Evolutionary conservation across 768 basidiomycete genomes (phyloP).

Genomic region (Termitomyces sp.): DNA sequence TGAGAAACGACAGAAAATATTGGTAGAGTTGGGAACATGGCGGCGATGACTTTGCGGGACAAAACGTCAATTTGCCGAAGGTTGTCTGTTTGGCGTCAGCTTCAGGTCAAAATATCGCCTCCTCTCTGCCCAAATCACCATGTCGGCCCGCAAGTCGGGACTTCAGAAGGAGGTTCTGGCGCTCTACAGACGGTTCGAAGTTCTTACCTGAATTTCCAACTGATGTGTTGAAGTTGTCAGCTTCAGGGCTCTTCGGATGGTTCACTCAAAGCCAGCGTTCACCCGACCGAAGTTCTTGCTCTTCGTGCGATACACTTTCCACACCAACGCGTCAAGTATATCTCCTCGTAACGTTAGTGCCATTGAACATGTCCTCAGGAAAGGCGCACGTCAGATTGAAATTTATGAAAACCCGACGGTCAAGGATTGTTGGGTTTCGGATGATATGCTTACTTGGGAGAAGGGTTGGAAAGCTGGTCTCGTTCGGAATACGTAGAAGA

Average conservation of each 20-base stretch:
- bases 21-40: constrained; percentile 24
- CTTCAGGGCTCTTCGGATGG: constrained; percentile 70
- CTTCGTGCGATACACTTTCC: constrained; percentile 67
- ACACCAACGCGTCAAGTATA: constrained; percentile 50
- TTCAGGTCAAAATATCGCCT: constrained; percentile 4
- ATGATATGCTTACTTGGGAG: constrained; percentile 66
- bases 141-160: constrained; percentile 31
- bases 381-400: constrained; percentile 61
- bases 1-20: constrained; percentile 41
- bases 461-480: constrained; percentile 17
- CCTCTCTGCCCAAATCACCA: constrained; percentile 8
- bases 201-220: background rate
- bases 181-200: constrained; percentile 36
- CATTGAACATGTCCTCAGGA: constrained; percentile 74
- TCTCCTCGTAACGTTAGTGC: constrained; percentile 62
- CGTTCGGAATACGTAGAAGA: background rate
- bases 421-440: constrained; percentile 70
- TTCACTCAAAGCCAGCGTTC: constrained; percentile 54
- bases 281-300: constrained; percentile 63
- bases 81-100: constrained; percentile 7
- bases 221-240: background rate
- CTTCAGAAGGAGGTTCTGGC: constrained; percentile 48
- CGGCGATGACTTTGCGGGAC: background rate
- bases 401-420: constrained; percentile 62
- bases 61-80: constrained; percentile 1